A percentile compares a stretch with the other conserved stretches of the same genome.
These are phyloP conservation scores for Epicoccum sorghinum DNA, from an alignment of 2,329 filamentous ascomycete species.

Conservation along the genomic window DNA sequence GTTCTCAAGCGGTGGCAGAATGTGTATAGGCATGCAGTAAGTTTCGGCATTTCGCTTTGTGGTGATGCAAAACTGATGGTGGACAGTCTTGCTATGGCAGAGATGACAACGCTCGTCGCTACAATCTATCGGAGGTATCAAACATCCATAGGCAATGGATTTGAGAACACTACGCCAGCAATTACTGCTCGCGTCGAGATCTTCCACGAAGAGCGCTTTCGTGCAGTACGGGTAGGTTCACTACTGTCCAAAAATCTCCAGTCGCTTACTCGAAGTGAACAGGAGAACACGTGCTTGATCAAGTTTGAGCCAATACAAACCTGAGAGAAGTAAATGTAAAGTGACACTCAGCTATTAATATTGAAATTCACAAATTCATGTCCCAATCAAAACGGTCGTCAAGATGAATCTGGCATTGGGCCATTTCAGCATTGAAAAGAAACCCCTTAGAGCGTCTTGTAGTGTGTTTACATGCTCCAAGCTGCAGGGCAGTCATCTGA, in stretches of 20 bases:
- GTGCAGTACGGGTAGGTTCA: neutral
- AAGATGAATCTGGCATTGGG: too few relatives aligned
- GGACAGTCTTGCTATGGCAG: neutral
- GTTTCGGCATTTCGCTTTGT: neutral
- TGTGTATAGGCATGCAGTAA: constrained; percentile 2
- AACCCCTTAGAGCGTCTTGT: too few relatives aligned
- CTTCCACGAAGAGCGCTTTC: neutral
- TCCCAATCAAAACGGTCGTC: too few relatives aligned
- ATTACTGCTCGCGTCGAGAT: neutral
- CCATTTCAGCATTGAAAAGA: too few relatives aligned
- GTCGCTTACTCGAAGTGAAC: neutral
- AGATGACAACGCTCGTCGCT: constrained; percentile 1
- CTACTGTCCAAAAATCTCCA: neutral
- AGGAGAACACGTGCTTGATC: neutral
- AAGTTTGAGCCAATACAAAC: neutral
- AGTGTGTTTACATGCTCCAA: too few relatives aligned
- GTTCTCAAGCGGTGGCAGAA: neutral
- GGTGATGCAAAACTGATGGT: neutral
- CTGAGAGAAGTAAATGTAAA: neutral
- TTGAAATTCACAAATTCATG: too few relatives aligned
- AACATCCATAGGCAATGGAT: neutral
- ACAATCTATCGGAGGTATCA: neutral
- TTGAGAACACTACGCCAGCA: neutral
- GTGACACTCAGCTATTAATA: too few relatives aligned
- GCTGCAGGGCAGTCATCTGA: too few relatives aligned